Base-by-base conservation (phyloP, 345 rosid species). In the Cardiospermum halicacabum region DNA sequence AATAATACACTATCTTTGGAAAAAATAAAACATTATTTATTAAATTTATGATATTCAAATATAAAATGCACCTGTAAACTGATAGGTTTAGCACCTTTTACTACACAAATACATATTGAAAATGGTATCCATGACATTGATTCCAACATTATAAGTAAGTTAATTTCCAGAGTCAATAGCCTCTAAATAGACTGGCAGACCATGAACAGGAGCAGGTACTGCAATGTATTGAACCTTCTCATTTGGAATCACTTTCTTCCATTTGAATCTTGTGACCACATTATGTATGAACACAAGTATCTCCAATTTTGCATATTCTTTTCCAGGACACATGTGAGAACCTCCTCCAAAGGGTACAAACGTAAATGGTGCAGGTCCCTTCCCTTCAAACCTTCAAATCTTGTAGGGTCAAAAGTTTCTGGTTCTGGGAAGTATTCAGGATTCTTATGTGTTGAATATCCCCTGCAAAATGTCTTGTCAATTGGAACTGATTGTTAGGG, bases 181-280 rank as follows among this genome's bases (percentile, higher is more conserved):
- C 30, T 47, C 34, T 34, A 31, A 31, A 24, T n/a, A 54, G 32
- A 73, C 42, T 8, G 79, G 76, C 7, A 68, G 43, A 15, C 68
- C 76, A 16, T 76, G 26, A 25, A 49, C 26, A 19, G 21, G 8
- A 18, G 22, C 7, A 7, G 54, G 54, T 5, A 9, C 54, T 8
- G 11, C 26, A 7, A 49, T 24, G 25, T 34, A 2, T 34, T 34
- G 9, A 11, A 63, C 9, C 13, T 12, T 21, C 34, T 64, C 67
- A 15, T 53, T 36, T 18, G 59, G 68, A 9, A 22, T 32, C 25
- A 51, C 7, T 37, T 34, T 13, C 27, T 64, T 59, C 68, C 58
- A 64, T 5, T 53, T 64, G 50, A 34, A 64, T 51, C 28, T 53
- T 13, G 16, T 64, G 32, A 37, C 37, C 0, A 53, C 5, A 11